Conservation (phyloP, 495 filamentous ascomycete genomes). For the Amorphotheca resinae region DNA sequence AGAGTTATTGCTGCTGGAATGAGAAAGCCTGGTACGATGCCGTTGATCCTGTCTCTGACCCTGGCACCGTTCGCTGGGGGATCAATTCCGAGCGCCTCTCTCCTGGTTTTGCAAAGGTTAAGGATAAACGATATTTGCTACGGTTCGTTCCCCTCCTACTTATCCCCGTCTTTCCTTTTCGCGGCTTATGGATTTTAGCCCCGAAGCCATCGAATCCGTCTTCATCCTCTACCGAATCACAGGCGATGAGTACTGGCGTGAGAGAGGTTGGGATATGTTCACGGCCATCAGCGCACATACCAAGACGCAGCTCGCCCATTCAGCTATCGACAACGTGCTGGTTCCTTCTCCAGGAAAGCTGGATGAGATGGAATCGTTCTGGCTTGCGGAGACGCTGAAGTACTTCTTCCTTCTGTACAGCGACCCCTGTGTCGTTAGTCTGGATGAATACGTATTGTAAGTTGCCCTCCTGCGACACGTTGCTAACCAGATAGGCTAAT, state of each 20-base stretch:
- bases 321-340: slow-evolving; percentile 28
- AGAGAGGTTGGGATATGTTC: slow-evolving; percentile 52
- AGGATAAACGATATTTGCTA: slow-evolving; percentile 17
- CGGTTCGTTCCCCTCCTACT: no score
- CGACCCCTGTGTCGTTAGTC: slow-evolving; percentile 49
- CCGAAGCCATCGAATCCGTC: slow-evolving; percentile 54
- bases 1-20: slow-evolving; percentile 63
- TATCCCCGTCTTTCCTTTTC: no score
- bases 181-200: no score
- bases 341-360: slow-evolving; percentile 20
- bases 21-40: slow-evolving; percentile 41
- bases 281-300: slow-evolving; percentile 30
- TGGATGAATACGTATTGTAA: slow-evolving; percentile 35
- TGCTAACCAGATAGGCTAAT: not conserved
- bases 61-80: slow-evolving; percentile 1
- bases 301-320: slow-evolving; percentile 31
- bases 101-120: slow-evolving; percentile 12
- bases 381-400: slow-evolving; percentile 74
- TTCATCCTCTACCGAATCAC: slow-evolving; percentile 49
- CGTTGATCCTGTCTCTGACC: slow-evolving; percentile 32
- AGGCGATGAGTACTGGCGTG: slow-evolving; percentile 37
- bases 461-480: not conserved
- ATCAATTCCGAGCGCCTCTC: slow-evolving; percentile 7
- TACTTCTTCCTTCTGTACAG: slow-evolving; percentile 89
- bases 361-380: slow-evolving; percentile 51